phyloP scores from a whole-genome alignment of 257 asterid species.

The Primulina huaijiensis region DNA sequence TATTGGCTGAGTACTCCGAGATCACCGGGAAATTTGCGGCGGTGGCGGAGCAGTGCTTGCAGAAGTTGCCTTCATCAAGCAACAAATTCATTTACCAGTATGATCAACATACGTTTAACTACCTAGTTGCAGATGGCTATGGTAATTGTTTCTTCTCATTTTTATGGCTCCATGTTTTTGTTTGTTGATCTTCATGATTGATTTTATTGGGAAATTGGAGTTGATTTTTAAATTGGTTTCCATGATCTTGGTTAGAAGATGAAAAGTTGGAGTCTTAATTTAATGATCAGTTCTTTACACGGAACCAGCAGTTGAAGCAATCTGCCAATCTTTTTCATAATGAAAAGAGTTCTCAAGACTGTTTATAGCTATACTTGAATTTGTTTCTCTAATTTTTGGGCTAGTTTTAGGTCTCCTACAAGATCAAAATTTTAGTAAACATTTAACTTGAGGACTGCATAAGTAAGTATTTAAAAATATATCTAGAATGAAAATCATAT shows the following conservation, averaged over 20 bases:
- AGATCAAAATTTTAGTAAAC: no score
- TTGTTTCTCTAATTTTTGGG: background rate
- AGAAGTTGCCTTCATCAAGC: slow-evolving; percentile 60
- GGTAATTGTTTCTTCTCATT: slow-evolving; percentile 31
- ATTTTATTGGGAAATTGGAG: background rate
- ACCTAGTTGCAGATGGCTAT: slow-evolving; percentile 71
- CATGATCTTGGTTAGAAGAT: slow-evolving; percentile 41
- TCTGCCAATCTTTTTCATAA: background rate
- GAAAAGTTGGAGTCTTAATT: slow-evolving; percentile 23
- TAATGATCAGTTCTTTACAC: slow-evolving; percentile 19
- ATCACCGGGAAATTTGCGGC: slow-evolving; percentile 88
- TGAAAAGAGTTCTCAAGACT: background rate
- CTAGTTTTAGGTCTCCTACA: no score
- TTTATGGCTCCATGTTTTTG: background rate
- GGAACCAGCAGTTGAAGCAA: slow-evolving; percentile 23
- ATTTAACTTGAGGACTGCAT: no score
- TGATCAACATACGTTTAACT: slow-evolving; percentile 76
- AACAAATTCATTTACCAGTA: slow-evolving; percentile 73
- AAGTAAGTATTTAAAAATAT: no score
- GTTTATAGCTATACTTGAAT: background rate
- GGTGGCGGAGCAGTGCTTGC: slow-evolving; percentile 80
- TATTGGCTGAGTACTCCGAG: slow-evolving; percentile 77
- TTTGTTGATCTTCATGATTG: slow-evolving; percentile 5
- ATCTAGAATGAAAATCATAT: no score
- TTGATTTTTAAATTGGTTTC: slow-evolving; percentile 31